Evolutionary conservation across 495 filamentous ascomycete genomes (phyloP).

Genomic region (Neurospora sp.): DNA sequence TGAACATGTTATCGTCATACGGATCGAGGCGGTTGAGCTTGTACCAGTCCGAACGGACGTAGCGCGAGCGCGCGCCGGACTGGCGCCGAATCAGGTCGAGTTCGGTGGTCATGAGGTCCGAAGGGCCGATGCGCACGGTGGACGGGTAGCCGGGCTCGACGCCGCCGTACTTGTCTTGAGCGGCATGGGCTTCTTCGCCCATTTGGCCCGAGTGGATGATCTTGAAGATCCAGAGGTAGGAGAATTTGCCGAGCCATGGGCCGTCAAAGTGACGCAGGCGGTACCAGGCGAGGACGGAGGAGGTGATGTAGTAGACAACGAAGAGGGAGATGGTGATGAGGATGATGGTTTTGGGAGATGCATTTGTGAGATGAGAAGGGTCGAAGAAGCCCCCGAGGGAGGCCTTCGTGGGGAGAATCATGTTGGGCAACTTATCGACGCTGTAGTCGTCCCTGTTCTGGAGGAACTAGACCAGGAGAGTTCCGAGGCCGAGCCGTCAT

Average conservation of each 20-base stretch:
- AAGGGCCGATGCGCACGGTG: slow-evolving; percentile 42
- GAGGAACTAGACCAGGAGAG: background rate
- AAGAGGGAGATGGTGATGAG: background rate
- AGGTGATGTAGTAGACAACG: slow-evolving; percentile 5
- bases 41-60: slow-evolving; percentile 26
- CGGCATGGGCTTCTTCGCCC: background rate
- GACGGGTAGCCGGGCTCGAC: slow-evolving; percentile 25
- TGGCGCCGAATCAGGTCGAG: slow-evolving; percentile 24
- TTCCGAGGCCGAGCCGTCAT: background rate
- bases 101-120: slow-evolving; percentile 35
- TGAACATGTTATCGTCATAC: slow-evolving; percentile 30
- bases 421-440: background rate
- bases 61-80: slow-evolving; percentile 21
- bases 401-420: background rate
- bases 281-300: slow-evolving; percentile 5
- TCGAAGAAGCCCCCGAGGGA: background rate
- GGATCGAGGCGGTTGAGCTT: slow-evolving; percentile 20
- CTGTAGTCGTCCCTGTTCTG: background rate
- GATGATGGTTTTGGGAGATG: background rate
- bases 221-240: slow-evolving; percentile 13
- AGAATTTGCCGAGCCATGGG: slow-evolving; percentile 11
- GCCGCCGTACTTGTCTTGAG: slow-evolving; percentile 19
- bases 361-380: background rate
- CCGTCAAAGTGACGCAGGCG: slow-evolving; percentile 17
- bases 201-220: slow-evolving; percentile 7